Base-by-base conservation (phyloP, 2,329 filamentous ascomycete genomes). In the Fusarium euwallaceae region DNA sequence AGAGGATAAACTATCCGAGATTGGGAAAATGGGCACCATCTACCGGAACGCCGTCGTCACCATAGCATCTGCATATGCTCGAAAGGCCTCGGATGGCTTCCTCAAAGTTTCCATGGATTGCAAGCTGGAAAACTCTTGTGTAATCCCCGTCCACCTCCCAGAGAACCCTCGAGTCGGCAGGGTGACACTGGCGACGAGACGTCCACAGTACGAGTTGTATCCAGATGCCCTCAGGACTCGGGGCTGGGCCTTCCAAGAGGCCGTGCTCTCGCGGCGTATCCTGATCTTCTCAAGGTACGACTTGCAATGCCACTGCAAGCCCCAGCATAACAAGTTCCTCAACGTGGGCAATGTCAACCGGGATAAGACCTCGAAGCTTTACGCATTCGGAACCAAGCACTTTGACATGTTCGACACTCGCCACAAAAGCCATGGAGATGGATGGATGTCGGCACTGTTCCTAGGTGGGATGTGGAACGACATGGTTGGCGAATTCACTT, bases 11-110 rank as follows among this genome's bases (percentile, higher is more conserved):
- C 43, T 48, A 4, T 48, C 43, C 6, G 64, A 67, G 64, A 62
- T 67, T n/a, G 48, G 55, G 14, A 62, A 58, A 37, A 67, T 67
- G 64, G 48, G 64, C 7, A 36, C 22, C 3, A 58, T 45, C 32
- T 67, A 67, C 20, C 48, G 64, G 20, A 67, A 67, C 14, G 45
- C 64, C 36, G 24, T 41, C 1, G 59, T 67, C 12, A 67, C 58
- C 3, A 24, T 67, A 4, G 59, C 58, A 9, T 48, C 59, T 2
- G 17, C 64, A 6, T 20, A 58, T n/a, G 29, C 58, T 12, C 45
- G 29, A 4, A 58, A 59, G 36, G 64, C 64, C 17, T 67, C 59
- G 8, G 64, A 67, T 14, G 59, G 64, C 4, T 67, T 62, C 20
- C 48, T 67, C n/a, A 62, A 14, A 16, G 7, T 34, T 6, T 1